phyloP scores from a whole-genome alignment of 331 rosid genomes.

The Spiraea crenata region DNA sequence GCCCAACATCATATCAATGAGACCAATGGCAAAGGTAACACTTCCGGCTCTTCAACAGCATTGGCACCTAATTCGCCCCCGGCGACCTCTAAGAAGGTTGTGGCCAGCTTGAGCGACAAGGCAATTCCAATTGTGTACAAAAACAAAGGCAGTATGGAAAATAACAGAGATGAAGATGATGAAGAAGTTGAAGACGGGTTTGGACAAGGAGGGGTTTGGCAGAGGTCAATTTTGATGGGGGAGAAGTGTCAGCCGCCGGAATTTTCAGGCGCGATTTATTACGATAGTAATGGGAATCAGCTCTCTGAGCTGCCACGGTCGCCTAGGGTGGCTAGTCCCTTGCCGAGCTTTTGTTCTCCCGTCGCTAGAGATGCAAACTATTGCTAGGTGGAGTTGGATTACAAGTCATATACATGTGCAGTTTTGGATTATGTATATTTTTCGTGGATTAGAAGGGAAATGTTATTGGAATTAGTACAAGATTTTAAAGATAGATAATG shows the following conservation, averaged over 20 bases:
- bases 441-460: too few relatives aligned
- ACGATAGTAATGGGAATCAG: constrained; percentile 36
- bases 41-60: not conserved
- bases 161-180: not conserved
- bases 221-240: constrained; percentile 46
- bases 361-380: not conserved
- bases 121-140: constrained; percentile 2
- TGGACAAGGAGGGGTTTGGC: constrained; percentile 59
- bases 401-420: too few relatives aligned
- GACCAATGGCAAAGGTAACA: not conserved
- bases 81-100: constrained; percentile 7
- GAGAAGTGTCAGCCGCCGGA: constrained; percentile 40
- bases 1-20: not conserved
- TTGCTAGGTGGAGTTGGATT: too few relatives aligned
- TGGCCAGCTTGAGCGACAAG: constrained; percentile 18
- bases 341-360: not conserved
- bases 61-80: too few relatives aligned
- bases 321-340: constrained; percentile 23
- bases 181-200: too few relatives aligned
- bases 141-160: not conserved
- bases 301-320: constrained; percentile 35
- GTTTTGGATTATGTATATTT: too few relatives aligned
- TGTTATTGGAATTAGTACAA: too few relatives aligned
- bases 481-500: too few relatives aligned
- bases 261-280: constrained; percentile 45